Evolutionary conservation across 192 early-diverging fungal species (phyloP).

Genomic region (Backusella liffmaniae): DNA sequence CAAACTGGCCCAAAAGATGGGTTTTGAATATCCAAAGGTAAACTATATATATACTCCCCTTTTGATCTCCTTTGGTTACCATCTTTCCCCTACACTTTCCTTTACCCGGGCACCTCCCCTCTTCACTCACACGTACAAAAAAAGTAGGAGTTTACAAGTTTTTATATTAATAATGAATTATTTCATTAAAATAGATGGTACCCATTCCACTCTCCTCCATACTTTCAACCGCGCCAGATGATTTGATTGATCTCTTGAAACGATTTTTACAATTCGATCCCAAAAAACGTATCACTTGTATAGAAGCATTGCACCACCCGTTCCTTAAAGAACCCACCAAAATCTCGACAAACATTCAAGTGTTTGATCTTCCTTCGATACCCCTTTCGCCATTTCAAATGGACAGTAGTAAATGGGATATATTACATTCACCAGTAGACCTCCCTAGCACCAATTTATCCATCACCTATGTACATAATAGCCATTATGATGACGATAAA

Average conservation of each 20-base stretch:
- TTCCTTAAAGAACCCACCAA: constrained; percentile 50
- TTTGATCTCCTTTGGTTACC: background rate
- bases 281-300: constrained; percentile 66
- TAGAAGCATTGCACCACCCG: constrained; percentile 62
- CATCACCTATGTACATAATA: constrained; percentile 1
- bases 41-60: background rate
- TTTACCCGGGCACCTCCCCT: background rate
- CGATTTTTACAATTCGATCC: constrained; percentile 83
- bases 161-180: background rate
- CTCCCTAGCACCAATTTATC: background rate
- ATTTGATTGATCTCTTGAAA: constrained; percentile 59
- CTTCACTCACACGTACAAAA: background rate
- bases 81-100: background rate
- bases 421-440: background rate
- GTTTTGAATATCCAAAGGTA: constrained; percentile 64
- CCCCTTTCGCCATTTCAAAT: constrained; percentile 26
- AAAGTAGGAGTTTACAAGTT: background rate
- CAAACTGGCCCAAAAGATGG: constrained; percentile 63
- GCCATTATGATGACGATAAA: background rate
- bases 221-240: constrained; percentile 56
- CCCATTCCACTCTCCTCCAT: constrained; percentile 53
- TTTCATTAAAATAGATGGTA: constrained; percentile 32
- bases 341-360: constrained; percentile 13
- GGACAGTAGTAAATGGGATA: constrained; percentile 14
- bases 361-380: constrained; percentile 22